Base-by-base conservation (phyloP, 2,329 filamentous ascomycete genomes). In the Orbilia javanica region DNA sequence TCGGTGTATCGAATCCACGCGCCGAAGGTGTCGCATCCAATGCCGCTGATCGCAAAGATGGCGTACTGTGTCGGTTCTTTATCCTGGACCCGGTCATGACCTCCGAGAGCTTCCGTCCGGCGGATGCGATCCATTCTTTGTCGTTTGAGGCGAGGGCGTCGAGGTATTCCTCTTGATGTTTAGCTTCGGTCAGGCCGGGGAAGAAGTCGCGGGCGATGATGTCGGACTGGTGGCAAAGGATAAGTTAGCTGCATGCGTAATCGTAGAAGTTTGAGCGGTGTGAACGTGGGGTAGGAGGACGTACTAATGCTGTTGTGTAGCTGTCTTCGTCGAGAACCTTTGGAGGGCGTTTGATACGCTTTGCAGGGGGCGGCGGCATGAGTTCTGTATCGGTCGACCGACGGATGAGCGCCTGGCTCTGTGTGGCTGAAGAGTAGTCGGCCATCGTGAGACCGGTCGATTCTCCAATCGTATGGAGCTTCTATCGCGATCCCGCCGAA, bases 161-260 rank as follows among this genome's bases (percentile, higher is more conserved):
- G 31, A 99, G 87, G 81, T 97, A 98, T 82, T 99, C 96, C 83
- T 94, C 91, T 83, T 97, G 94, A 0, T 91, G 91, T 81, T 97
- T 90, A 13, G 90, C 91, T 83, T 98, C 94, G 3, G 94, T 86
- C 0, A 99, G 87, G 0, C 95, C 96, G 0, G 96, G 96, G 82
- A 98, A 99, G 86, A 97, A 99, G 86, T 99, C 96, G 80, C 96
- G 90, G 8, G 93, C 93, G 79, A 99, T 97, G 83, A 99, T 98
- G 81, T 96, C 91, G 0, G 94, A 97, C 29, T 82, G 31, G 4
- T 34, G 5, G 4, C 31, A 18, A 7, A 18, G 3, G 34, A 5
- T 64, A 46, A 66, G 29, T 31, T 22, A 20, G 57, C 29, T 73
- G 60, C 8, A 42, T n/a, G 34, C 5, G n/a, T n/a, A n/a, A n/a